These are phyloP conservation scores for Wilcoxina mikolae DNA, from an alignment of 495 filamentous ascomycete genomes.

Conservation along the genomic window DNA sequence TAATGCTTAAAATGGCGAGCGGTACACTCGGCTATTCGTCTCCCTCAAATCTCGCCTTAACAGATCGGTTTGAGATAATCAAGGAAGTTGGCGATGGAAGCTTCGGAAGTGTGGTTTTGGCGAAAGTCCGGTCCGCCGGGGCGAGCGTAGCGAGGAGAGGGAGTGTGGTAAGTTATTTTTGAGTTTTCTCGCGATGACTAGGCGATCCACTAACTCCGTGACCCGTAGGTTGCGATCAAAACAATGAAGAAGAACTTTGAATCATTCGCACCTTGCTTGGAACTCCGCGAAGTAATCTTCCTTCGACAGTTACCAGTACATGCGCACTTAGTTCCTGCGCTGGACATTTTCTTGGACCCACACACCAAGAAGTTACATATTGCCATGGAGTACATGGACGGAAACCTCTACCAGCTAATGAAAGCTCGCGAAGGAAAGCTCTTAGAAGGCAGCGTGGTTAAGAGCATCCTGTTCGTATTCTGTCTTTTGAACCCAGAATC, in stretches of 20 bases:
- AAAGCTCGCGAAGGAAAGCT: slow-evolving; percentile 91
- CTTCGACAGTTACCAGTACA: slow-evolving; percentile 75
- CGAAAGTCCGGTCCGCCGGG: slow-evolving; percentile 77
- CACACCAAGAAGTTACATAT: slow-evolving; percentile 93
- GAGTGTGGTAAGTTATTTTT: slow-evolving; percentile 57
- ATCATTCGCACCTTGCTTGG: slow-evolving; percentile 71
- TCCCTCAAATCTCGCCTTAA: slow-evolving; percentile 26
- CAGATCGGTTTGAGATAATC: slow-evolving; percentile 83
- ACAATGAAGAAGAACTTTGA: slow-evolving; percentile 99
- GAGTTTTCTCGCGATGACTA: background rate
- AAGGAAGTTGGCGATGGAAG: slow-evolving; percentile 99
- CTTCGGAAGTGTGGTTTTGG: slow-evolving; percentile 90
- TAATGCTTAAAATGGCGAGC: slow-evolving; percentile 26
- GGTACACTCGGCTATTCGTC: slow-evolving; percentile 14
- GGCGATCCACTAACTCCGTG: background rate
- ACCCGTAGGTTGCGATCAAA: slow-evolving; percentile 84
- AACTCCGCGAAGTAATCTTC: slow-evolving; percentile 94
- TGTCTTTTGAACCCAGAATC: background rate
- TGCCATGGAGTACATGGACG: slow-evolving; percentile 99
- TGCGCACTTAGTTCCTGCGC: slow-evolving; percentile 81
- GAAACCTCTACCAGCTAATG: slow-evolving; percentile 97
- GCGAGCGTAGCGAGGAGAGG: slow-evolving; percentile 76
- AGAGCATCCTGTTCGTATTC: slow-evolving; percentile 59
- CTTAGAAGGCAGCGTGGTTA: slow-evolving; percentile 79
- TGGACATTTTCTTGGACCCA: slow-evolving; percentile 98